phyloP scores from a whole-genome alignment of 805 yeast genomes.

The Lachancea nothofagi region DNA sequence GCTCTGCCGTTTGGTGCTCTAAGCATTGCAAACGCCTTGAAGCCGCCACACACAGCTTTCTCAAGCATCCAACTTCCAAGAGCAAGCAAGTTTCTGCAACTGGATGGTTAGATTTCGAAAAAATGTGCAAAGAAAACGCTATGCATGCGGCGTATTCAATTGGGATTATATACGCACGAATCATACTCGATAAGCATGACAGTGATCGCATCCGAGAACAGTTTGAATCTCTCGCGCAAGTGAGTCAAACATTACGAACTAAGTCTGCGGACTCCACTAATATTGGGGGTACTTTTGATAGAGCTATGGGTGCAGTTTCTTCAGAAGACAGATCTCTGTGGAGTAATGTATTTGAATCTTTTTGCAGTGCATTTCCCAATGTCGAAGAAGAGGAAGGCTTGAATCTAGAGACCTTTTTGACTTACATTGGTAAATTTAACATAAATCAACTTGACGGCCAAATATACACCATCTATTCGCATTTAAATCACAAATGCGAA shows the following conservation, averaged over 20 bases:
- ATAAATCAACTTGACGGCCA: slow-evolving; percentile 66
- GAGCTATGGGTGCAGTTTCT: slow-evolving; percentile 10
- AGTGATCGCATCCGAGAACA: slow-evolving; percentile 34
- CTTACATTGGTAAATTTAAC: slow-evolving; percentile 65
- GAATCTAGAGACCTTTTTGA: slow-evolving; percentile 50
- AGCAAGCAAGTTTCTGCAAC: slow-evolving; percentile 38
- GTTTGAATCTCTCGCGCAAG: slow-evolving; percentile 59
- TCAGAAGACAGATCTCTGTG: slow-evolving; percentile 38
- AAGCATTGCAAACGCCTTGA: slow-evolving; percentile 52
- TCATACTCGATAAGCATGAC: slow-evolving; percentile 17
- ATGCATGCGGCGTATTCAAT: slow-evolving; percentile 68
- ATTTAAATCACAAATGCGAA: slow-evolving; percentile 70
- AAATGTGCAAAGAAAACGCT: slow-evolving; percentile 55
- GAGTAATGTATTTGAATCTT: slow-evolving; percentile 49
- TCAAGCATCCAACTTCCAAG: slow-evolving; percentile 48
- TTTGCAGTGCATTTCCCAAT: slow-evolving; percentile 43
- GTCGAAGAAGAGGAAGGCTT: slow-evolving; percentile 25
- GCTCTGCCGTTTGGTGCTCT: slow-evolving; percentile 69
- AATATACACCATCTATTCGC: slow-evolving; percentile 57
- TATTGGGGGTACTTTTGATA: slow-evolving; percentile 39
- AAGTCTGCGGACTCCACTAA: slow-evolving; percentile 51
- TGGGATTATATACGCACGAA: slow-evolving; percentile 49
- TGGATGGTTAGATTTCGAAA: slow-evolving; percentile 52
- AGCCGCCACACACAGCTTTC: slow-evolving; percentile 43
- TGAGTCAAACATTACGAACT: slow-evolving; percentile 61